Conservation (phyloP, 768 basidiomycete species). For the Trametes coccinea region DNA sequence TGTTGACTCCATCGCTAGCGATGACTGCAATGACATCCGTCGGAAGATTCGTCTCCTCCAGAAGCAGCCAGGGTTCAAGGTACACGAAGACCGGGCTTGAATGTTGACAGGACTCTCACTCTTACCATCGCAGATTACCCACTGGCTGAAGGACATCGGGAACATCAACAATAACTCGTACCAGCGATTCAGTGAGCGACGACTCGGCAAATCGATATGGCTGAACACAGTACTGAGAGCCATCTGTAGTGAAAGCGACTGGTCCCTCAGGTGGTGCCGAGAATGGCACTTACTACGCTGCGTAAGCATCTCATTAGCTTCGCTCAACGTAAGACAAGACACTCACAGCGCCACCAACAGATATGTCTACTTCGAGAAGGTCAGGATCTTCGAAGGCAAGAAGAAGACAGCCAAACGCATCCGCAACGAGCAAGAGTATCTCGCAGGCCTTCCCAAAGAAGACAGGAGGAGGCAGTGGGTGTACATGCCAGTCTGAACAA, state of each 20-base stretch:
- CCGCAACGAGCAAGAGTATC: slow-evolving; percentile 33
- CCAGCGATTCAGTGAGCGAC: slow-evolving; percentile 43
- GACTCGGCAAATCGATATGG: background rate
- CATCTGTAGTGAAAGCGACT: slow-evolving; percentile 41
- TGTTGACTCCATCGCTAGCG: slow-evolving; percentile 29
- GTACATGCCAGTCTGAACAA: too few relatives aligned
- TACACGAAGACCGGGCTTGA: slow-evolving; percentile 7
- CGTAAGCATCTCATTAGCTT: slow-evolving; percentile 32
- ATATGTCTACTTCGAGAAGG: slow-evolving; percentile 51
- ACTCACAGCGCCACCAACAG: slow-evolving; percentile 24
- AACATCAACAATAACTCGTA: slow-evolving; percentile 48
- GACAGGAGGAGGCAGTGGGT: too few relatives aligned
- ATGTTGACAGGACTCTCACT: background rate
- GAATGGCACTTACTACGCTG: slow-evolving; percentile 48
- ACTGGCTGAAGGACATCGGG: slow-evolving; percentile 48
- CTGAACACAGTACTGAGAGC: background rate
- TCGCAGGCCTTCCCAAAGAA: too few relatives aligned
- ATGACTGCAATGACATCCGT: slow-evolving; percentile 48
- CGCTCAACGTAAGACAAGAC: background rate
- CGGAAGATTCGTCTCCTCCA: slow-evolving; percentile 45
- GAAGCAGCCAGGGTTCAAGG: slow-evolving; percentile 46
- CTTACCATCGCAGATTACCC: slow-evolving; percentile 37
- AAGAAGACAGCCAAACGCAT: slow-evolving; percentile 44
- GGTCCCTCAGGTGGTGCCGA: slow-evolving; percentile 42
- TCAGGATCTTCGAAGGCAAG: slow-evolving; percentile 47